Conservation (phyloP, 257 asterid species). For the Plantago elongata region DNA sequence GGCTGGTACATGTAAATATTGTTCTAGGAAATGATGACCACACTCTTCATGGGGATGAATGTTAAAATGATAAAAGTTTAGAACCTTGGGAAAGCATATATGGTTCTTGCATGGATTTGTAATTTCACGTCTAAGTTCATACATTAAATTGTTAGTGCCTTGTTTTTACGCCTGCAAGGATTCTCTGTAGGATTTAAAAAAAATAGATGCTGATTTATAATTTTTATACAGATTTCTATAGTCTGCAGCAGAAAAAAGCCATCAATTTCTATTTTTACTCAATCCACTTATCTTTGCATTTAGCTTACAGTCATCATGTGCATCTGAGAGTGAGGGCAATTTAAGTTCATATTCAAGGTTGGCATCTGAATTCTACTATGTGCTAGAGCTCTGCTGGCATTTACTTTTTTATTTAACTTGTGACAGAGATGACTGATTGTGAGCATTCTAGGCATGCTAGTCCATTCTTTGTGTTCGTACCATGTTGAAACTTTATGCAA, state of each 20-base stretch:
- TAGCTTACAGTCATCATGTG: constrained; percentile 8
- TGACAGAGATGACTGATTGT: neutral
- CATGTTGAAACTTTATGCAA: neutral
- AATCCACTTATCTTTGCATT: constrained; percentile 9
- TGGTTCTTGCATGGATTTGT: neutral
- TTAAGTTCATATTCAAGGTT: constrained; percentile 5
- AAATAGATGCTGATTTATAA: neutral
- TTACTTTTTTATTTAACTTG: constrained; percentile 8
- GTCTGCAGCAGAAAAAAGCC: neutral
- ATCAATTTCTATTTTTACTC: constrained; percentile 6
- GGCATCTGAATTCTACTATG: constrained; percentile 6
- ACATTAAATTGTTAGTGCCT: neutral
- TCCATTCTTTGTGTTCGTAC: constrained; percentile 2
- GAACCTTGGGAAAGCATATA: neutral
- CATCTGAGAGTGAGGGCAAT: neutral
- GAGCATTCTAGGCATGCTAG: constrained; percentile 1
- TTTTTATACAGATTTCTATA: neutral
- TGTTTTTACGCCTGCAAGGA: neutral
- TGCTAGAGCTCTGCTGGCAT: constrained; percentile 6
- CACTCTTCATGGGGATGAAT: neutral
- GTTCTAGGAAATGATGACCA: neutral
- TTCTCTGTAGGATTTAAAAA: neutral
- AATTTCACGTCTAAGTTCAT: constrained; percentile 6
- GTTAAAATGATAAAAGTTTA: neutral
- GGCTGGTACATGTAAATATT: constrained; percentile 1